Base-by-base conservation (phyloP, 1,284 basidiomycete genomes). In the Marasmius tenuissimus region DNA sequence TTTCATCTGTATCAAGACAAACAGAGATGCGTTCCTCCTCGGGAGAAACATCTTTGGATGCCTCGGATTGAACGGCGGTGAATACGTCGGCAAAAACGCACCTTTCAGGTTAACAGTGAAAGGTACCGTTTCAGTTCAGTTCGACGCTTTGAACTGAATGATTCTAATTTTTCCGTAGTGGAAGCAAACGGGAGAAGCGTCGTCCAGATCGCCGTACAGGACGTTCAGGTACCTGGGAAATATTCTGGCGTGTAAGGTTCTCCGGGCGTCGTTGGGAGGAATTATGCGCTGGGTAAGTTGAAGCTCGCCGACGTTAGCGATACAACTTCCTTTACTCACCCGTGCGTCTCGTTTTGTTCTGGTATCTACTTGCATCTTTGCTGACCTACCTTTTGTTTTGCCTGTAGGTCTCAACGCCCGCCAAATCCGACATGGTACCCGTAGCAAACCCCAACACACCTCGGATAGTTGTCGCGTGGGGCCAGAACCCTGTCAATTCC, bases 181-280 rank as follows among this genome's bases (percentile, higher is more conserved):
- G 92, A 97, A 97, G 76, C 91, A 88, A 62, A 93, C 92, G 1
- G 96, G 96, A 14, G 95, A 97, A 74, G 96, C 94, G 58, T 68
- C 77, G 56, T 34, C 54, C 18, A 38, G 40, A 20, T 52, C 37
- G 33, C 60, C 35, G 35, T 58, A 66, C 62, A 42, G 61, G 38
- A 58, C 47, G 1, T 93, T 95, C 78, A 85, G 91, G 56, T 85
- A 82, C 68, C 88, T 95, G 69, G 91, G 89, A 63, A 94, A 96
- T 61, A 85, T 93, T 66, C 86, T 88, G 90, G 87, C 84, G 5
- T 93, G 90, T 75, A 92, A 91, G 69, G 84, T 92, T n/a, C 75
- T 77, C 40, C 79, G 83, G 14, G 88, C 86, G 0, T 80, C 85
- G 11, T 89, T 88, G 50, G 96, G 96, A 22, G 94, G 94, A 16